Base-by-base conservation (phyloP, 192 early-diverging fungal species). In the Polychytrium aggregatum region DNA sequence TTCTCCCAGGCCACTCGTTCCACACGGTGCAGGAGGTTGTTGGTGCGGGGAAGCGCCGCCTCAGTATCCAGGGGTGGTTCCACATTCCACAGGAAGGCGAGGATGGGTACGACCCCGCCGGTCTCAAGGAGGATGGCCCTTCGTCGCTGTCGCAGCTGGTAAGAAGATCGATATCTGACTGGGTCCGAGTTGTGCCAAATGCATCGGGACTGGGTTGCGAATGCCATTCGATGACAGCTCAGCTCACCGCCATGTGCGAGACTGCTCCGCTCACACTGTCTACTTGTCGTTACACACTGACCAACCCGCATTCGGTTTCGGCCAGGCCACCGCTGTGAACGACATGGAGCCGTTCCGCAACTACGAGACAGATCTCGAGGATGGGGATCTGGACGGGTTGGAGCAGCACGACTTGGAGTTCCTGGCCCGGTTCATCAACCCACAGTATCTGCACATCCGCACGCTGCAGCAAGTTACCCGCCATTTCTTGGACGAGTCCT, bases 11-110 rank as follows among this genome's bases (percentile, higher is more conserved):
- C 2, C 66, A 82, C 47, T 82, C 79, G 34, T 85, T 85, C 64
- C 86, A 88, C 53, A 77, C 84, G 2, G 84, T 88, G 13, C 73
- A 85, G 46, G 84, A 88, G 50, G 84, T 88, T 1, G 70, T 76
- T 1, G 52, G 59, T 0, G 60, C 67, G 37, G 64, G 63, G 44
- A 68, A 74, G 39, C 54, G 61, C 30, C 59, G 86, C 34, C 55
- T 79, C 21, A 77, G 71, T 35, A 84, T 84, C 35, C 74, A 73
- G 22, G 86, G 84, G 0, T 85, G 84, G 86, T 88, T 86, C 64
- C 84, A 88, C 48, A 63, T 79, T 30, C 81, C 84, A 21, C 77
- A 82, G 63, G 68, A 68, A 16, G 82, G 78, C 11, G 86, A 88
- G 53, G 54, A 57, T n/a, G 83, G 83, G 0, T 80, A 81, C 52